Base-by-base conservation (phyloP, 306 rosid species). In the Erythrophleum fordii region DNA sequence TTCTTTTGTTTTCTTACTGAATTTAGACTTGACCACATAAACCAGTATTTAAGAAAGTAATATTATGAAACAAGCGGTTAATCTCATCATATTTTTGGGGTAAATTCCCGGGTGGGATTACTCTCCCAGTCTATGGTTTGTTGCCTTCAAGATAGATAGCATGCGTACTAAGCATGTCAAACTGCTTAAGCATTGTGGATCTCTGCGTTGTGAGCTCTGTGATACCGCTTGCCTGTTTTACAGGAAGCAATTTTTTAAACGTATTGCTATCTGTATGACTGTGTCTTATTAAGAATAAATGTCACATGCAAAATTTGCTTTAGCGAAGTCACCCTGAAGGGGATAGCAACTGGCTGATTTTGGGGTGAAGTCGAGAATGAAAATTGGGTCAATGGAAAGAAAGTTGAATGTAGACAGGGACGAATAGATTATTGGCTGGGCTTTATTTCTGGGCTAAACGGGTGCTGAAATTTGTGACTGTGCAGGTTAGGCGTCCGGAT, bases 21-120 rank as follows among this genome's bases (percentile, higher is more conserved):
- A 64, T 45, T 73, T 34, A 20, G 72, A 28, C 29, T 80, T 67
- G 62, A 51, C 69, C 37, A 45, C 42, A 11, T 68, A 67, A 51
- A 26, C 44, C 28, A 64, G 66, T 66, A 44, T 31, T 58, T 58
- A 2, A 22, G 20, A 20, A 7, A 55, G 53, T 45, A 67, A 77
- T 67, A 17, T 37, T 17, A 66, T 23, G 75, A 34, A 59, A 42
- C 28, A 3, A 26, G 29, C 20, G 11, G 14, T 70, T 49, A n/a
- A 20, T 28, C 61, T 70, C 48, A 26, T 55, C 22, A 3, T 16
- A 29, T 61, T 29, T 61, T 14, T 20, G 0, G 0, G 0, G 1
- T 14, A 7, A 11, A 34, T 61, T 76, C 44, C 3, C n/a, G 23
- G 59, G 48, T 26, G 72, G 25, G 44, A 35, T 4, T 45, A 17